phyloP scores from a whole-genome alignment of 225 moss, liverwort and hornwort species.

The Pseudisothecium myosuroides region DNA sequence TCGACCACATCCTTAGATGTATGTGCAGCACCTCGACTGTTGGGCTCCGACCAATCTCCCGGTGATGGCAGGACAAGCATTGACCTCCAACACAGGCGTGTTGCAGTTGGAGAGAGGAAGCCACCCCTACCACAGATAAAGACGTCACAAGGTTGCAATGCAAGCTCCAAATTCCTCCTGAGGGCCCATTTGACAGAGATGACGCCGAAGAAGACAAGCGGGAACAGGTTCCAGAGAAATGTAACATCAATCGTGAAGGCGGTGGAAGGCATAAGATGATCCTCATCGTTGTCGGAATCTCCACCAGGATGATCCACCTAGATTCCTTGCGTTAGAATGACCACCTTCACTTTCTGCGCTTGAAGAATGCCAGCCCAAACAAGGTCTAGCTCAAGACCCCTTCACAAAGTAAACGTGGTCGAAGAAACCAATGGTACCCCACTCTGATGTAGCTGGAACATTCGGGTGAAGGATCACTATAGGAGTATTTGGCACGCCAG shows the following conservation, averaged over 20 bases:
- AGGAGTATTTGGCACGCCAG: conserved; percentile 46
- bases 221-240: too few species aligned
- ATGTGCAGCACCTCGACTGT: too few species aligned
- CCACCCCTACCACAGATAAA: too few species aligned
- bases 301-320: conserved; percentile 22
- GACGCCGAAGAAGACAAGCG: too few species aligned
- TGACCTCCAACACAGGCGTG: too few species aligned
- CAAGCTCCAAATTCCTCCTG: too few species aligned
- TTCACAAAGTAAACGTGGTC: conserved; percentile 69
- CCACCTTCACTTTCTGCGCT: conserved; percentile 83
- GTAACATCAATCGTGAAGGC: conserved; percentile 37
- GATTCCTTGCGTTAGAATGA: conserved; percentile 61
- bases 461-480: conserved; percentile 72
- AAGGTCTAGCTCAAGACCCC: conserved; percentile 81
- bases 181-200: too few species aligned
- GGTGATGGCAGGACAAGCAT: too few species aligned
- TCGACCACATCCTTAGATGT: too few species aligned
- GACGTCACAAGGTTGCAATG: too few species aligned
- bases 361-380: conserved; percentile 73
- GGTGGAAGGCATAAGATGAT: conserved; percentile 9
- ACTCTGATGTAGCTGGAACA: conserved; percentile 40
- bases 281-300: conserved; percentile 28
- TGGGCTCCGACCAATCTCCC: too few species aligned
- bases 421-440: conserved; percentile 85
- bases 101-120: too few species aligned